A percentile compares a stretch with the other conserved stretches of the same genome.
phyloP scores from a whole-genome alignment of 2,329 filamentous ascomycete species.

The Aspergillus transmontanensis region DNA sequence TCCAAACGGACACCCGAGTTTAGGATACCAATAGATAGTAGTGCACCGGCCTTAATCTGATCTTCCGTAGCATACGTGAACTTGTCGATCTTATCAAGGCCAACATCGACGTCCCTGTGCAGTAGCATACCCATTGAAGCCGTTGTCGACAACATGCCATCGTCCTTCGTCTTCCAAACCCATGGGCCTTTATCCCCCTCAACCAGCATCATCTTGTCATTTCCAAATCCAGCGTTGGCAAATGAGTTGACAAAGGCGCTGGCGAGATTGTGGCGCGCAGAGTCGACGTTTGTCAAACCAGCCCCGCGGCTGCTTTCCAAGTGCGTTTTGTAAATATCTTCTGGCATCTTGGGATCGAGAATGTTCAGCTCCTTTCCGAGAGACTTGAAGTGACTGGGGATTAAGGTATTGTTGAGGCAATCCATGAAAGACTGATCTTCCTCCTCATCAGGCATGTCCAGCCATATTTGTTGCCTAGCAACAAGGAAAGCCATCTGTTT shows the following conservation, averaged over 20 bases:
- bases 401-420: constrained; percentile 81
- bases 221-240: constrained; percentile 91
- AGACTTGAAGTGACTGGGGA: constrained; percentile 91
- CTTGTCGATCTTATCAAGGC: constrained; percentile 90
- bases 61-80: constrained; percentile 85
- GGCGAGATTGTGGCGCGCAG: constrained; percentile 90
- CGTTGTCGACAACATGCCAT: constrained; percentile 95
- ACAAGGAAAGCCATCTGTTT: constrained; percentile 94
- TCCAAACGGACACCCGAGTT: constrained; percentile 90
- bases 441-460: constrained; percentile 67
- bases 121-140: constrained; percentile 90
- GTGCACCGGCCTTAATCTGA: constrained; percentile 85
- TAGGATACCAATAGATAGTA: constrained; percentile 92
- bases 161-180: constrained; percentile 99
- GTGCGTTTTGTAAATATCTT: constrained; percentile 99
- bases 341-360: constrained; percentile 91
- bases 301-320: constrained; percentile 92
- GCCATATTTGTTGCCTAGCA: constrained; percentile 83
- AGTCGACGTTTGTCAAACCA: constrained; percentile 92
- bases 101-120: constrained; percentile 90
- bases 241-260: constrained; percentile 97
- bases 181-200: constrained; percentile 87
- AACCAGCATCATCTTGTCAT: constrained; percentile 97
- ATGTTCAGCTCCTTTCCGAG: constrained; percentile 96
- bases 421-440: constrained; percentile 77